Evolutionary conservation across 176 grass and related monocot genomes (phyloP).

Genomic region (Oryza officinalis): DNA sequence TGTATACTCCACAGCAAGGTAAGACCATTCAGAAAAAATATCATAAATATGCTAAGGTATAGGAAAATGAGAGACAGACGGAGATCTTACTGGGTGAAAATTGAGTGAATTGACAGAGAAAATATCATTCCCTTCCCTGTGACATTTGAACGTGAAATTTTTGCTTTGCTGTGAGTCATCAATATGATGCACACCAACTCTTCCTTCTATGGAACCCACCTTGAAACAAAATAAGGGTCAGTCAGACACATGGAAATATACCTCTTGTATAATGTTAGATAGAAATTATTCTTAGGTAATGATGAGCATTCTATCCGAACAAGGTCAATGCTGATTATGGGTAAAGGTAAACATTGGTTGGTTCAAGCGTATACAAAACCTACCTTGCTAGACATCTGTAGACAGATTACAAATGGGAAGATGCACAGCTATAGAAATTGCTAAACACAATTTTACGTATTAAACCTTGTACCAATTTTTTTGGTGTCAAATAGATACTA

Average conservation of each 20-base stretch:
- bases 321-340: neutral
- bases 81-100: conserved; percentile 89
- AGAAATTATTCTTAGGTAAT: conserved; percentile 1
- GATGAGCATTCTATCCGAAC: neutral
- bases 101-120: conserved; percentile 95
- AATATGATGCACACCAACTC: conserved; percentile 95
- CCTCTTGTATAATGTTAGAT: neutral
- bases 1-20: neutral
- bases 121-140: conserved; percentile 92
- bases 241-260: conserved; percentile 21
- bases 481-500: neutral
- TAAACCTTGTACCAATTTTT: neutral
- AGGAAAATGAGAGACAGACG: neutral
- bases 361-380: neutral
- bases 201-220: conserved; percentile 95
- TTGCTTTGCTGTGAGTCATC: conserved; percentile 90
- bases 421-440: neutral
- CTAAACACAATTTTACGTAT: neutral
- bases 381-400: neutral
- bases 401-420: neutral
- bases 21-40: neutral
- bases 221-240: conserved; percentile 45
- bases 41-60: neutral
- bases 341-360: neutral
- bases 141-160: conserved; percentile 99